Evolutionary conservation across 1,139 yeast genomes (phyloP).

Genomic region (Candida tropicalis): DNA sequence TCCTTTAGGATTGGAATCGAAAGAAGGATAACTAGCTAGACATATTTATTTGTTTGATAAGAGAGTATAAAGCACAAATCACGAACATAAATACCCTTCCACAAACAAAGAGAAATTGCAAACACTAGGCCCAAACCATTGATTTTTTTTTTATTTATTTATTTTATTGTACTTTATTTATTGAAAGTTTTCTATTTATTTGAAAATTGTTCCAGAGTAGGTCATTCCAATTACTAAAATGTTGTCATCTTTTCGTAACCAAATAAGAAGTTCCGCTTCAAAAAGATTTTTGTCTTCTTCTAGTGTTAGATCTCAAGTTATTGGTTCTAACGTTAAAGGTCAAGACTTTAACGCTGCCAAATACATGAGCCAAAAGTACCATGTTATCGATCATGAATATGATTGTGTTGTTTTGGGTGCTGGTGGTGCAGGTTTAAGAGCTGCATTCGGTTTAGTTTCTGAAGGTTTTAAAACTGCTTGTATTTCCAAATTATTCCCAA

Average conservation of each 20-base stretch:
- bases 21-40: slow-evolving; percentile 5
- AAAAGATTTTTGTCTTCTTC: slow-evolving; percentile 32
- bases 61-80: neutral
- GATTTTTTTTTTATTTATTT: neutral
- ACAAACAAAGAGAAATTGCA: slow-evolving; percentile 1
- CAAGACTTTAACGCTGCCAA: slow-evolving; percentile 50
- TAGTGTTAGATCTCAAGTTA: slow-evolving; percentile 34
- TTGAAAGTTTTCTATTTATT: neutral
- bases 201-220: neutral
- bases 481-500: slow-evolving; percentile 94
- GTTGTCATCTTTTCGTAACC: slow-evolving; percentile 18
- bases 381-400: slow-evolving; percentile 94
- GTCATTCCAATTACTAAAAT: slow-evolving; percentile 3
- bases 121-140: neutral
- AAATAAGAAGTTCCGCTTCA: slow-evolving; percentile 12
- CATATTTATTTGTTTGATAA: neutral
- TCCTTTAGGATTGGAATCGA: slow-evolving; percentile 7
- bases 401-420: slow-evolving; percentile 99
- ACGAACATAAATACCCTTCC: neutral
- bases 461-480: slow-evolving; percentile 98
- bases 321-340: slow-evolving; percentile 53
- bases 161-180: slow-evolving; percentile 1
- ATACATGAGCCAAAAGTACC: slow-evolving; percentile 75
- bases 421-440: slow-evolving; percentile 99
- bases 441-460: slow-evolving; percentile 96